Evolutionary conservation across 352 stramenopile genomes (phyloP), one percentile per base, ranked within the genome.

Genomic region (Aphanomyces stellatus): DNA sequence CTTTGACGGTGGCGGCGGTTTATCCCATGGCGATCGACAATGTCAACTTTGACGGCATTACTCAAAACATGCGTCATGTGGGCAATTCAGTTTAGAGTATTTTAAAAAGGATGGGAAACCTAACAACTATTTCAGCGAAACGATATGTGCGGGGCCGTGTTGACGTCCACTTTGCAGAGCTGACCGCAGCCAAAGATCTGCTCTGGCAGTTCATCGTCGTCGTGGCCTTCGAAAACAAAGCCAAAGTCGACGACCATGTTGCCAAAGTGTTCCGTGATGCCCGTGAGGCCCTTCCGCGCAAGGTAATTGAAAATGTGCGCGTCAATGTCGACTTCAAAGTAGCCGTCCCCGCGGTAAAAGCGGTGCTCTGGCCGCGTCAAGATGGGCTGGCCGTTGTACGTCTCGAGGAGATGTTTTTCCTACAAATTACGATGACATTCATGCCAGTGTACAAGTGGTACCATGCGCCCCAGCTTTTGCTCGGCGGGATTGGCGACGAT

Each of bases 231-330:
- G 1, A 93, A 65, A n/a, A 93, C 82, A 62, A 88, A 91, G 28
- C 82, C 84, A 76, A 93, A 93, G 69, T 93, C 84, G 25, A 93
- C 72, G 24, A 91, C 70, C 84, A 93, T 93, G 71, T 88, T 87
- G 41, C 76, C 76, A 46, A 88, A 88, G 64, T 93, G 84, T 17
- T 81, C 77, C 0, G 84, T 87, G 24, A 93, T 80, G 0, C 84
- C 82, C 0, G 84, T 79, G 1, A 93, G 74, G 1, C 82, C 82
- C 48, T 89, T 90, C 25, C 84, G 79, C 11, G 84, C 84, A 17
- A 93, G 77, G 35, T 85, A 93, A 60, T 93, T 93, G 76, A 93
- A 93, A 53, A 88, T 74, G 53, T 93, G 84, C 3, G 79, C 84
- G 49, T 93, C 82, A 33, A 93, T 83, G 53, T 93, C 84, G 13